phyloP scores from a whole-genome alignment of 306 rosid genomes.

The Pueraria montana region DNA sequence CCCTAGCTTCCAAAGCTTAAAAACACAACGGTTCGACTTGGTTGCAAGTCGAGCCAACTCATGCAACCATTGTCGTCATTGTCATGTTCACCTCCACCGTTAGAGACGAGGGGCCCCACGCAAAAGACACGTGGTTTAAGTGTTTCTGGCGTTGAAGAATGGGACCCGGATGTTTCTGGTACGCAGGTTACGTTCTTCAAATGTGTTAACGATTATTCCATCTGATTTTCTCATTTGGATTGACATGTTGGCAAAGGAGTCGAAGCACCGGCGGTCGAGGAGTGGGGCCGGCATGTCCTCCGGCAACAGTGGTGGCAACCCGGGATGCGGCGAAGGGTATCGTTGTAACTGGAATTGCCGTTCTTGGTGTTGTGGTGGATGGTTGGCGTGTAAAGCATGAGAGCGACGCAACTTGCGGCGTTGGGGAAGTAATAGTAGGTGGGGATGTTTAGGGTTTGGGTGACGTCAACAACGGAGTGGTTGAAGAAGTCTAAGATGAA shows the following conservation, averaged over 20 bases:
- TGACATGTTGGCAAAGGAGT: conserved; percentile 32
- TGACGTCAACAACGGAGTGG: conserved; percentile 21
- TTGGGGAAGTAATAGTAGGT: conserved; percentile 55
- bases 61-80: no score
- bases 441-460: conserved; percentile 49
- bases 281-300: conserved; percentile 51
- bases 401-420: conserved; percentile 36
- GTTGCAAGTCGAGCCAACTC: no score
- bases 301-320: conserved; percentile 48
- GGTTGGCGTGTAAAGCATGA: conserved; percentile 44
- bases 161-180: background rate
- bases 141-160: conserved; percentile 6
- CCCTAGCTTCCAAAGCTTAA: no score
- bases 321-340: conserved; percentile 35
- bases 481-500: conserved; percentile 63
- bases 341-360: background rate
- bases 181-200: conserved; percentile 48
- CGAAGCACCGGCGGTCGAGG: conserved; percentile 42
- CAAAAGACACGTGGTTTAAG: no score
- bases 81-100: no score
- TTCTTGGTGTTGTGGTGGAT: conserved; percentile 43
- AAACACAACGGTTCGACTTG: no score
- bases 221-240: conserved; percentile 10
- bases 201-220: conserved; percentile 59
- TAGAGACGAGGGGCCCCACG: no score